These are phyloP conservation scores for Boletus barrowsii DNA, from an alignment of 768 basidiomycete species.

Conservation along the genomic window DNA sequence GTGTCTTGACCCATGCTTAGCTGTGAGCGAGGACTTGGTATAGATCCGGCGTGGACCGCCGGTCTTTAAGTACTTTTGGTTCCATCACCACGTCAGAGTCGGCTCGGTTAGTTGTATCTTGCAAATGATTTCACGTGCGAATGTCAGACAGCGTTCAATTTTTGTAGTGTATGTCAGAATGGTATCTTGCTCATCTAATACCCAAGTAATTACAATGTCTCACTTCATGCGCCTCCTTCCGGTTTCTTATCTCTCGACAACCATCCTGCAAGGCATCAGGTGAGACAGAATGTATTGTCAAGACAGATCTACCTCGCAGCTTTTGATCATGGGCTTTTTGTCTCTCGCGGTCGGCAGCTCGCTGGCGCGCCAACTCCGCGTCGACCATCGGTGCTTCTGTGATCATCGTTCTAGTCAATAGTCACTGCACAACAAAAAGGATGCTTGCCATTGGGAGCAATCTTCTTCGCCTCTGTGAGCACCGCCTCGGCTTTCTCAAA, in stretches of 20 bases:
- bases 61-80: neutral
- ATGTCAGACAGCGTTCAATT: no score
- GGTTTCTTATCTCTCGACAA: constrained; percentile 31
- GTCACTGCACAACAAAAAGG: neutral
- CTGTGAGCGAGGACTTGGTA: no score
- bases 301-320: constrained; percentile 55
- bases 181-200: constrained; percentile 18
- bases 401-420: neutral
- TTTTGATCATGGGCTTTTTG: constrained; percentile 66
- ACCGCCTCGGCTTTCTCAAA: constrained; percentile 70
- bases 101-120: neutral
- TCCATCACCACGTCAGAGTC: neutral
- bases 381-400: constrained; percentile 57
- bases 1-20: constrained; percentile 29
- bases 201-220: neutral
- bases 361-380: constrained; percentile 62
- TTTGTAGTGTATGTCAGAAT: constrained; percentile 5
- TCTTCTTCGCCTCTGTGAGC: constrained; percentile 60
- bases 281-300: neutral
- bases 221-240: constrained; percentile 7
- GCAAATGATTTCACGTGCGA: constrained; percentile 5
- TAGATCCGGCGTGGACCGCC: neutral
- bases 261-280: constrained; percentile 24
- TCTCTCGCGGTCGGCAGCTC: constrained; percentile 61
- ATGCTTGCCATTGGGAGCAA: constrained; percentile 55